Percentiles rank a stretch among this genome's conserved stretches.
These are phyloP conservation scores for Diplocarpon mali DNA, from an alignment of 2,329 filamentous ascomycete species.

Conservation along the genomic window DNA sequence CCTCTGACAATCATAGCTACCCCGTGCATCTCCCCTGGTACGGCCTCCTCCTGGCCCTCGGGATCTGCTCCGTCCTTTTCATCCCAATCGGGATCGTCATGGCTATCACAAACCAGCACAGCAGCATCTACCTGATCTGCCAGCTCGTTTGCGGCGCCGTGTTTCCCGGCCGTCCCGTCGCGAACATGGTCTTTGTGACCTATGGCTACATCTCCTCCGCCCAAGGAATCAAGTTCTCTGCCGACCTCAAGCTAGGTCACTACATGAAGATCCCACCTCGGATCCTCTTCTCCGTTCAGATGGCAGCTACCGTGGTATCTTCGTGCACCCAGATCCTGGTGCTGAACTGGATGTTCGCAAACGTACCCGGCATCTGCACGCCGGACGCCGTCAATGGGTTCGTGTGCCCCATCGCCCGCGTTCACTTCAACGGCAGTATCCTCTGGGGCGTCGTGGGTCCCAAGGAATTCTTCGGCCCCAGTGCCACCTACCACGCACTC, in stretches of 20 bases:
- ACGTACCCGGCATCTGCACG: slow-evolving; percentile 69
- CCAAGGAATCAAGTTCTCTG: slow-evolving; percentile 81
- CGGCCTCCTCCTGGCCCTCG: slow-evolving; percentile 66
- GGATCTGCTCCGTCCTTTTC: slow-evolving; percentile 70
- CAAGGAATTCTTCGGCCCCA: slow-evolving; percentile 66
- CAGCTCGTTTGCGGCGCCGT: slow-evolving; percentile 73
- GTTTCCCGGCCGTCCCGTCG: slow-evolving; percentile 76
- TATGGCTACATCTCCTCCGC: slow-evolving; percentile 85
- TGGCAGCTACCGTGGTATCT: slow-evolving; percentile 64
- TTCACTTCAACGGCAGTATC: slow-evolving; percentile 84
- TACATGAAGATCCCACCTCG: slow-evolving; percentile 81
- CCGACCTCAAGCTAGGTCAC: slow-evolving; percentile 77
- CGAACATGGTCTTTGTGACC: slow-evolving; percentile 89
- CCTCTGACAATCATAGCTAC: slow-evolving; percentile 40
- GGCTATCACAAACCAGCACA: slow-evolving; percentile 85
- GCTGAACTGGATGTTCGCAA: slow-evolving; percentile 80
- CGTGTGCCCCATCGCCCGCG: slow-evolving; percentile 75
- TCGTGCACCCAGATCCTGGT: slow-evolving; percentile 74
- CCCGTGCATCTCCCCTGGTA: slow-evolving; percentile 81
- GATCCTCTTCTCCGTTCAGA: slow-evolving; percentile 69
- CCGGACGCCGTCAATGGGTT: slow-evolving; percentile 74
- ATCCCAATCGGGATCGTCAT: slow-evolving; percentile 88
- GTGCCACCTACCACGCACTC: slow-evolving; percentile 62
- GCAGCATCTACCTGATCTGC: slow-evolving; percentile 76
- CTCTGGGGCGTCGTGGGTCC: slow-evolving; percentile 85